Percentiles rank a stretch among this genome's conserved stretches.
phyloP scores from a whole-genome alignment of 2,329 filamentous ascomycete species.

The Trichoderma sp. region DNA sequence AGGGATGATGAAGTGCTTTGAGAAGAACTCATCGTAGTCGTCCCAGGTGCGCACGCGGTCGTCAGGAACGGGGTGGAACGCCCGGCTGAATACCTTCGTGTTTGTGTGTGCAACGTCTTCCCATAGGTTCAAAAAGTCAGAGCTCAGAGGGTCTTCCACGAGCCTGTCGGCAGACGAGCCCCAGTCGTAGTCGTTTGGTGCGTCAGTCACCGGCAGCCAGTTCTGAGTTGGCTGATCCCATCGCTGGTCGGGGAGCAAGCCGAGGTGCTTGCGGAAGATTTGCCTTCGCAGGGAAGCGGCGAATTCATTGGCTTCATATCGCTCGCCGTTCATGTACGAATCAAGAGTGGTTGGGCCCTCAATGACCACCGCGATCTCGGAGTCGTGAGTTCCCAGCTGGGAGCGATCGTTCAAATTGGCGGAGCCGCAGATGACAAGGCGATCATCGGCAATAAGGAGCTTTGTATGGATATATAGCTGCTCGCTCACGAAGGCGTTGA shows the following conservation, averaged over 20 bases:
- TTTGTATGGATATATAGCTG: constrained; percentile 65
- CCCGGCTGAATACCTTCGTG: constrained; percentile 74
- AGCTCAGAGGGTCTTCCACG: constrained; percentile 70
- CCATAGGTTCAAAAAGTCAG: constrained; percentile 71
- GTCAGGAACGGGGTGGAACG: constrained; percentile 77
- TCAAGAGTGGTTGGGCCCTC: constrained; percentile 71
- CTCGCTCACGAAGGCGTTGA: constrained; percentile 60
- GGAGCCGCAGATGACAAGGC: constrained; percentile 75
- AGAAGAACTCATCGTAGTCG: constrained; percentile 70
- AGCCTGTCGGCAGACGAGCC: constrained; percentile 63
- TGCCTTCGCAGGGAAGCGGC: constrained; percentile 78
- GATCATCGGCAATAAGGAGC: constrained; percentile 77
- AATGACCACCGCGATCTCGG: constrained; percentile 85
- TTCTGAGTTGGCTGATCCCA: constrained; percentile 68
- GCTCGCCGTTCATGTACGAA: constrained; percentile 68
- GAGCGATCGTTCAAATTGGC: constrained; percentile 61
- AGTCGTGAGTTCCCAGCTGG: constrained; percentile 80
- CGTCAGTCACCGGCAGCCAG: constrained; percentile 69
- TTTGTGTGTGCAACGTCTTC: constrained; percentile 68
- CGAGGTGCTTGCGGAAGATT: constrained; percentile 89
- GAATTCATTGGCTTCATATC: constrained; percentile 70
- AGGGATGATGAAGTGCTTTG: constrained; percentile 60
- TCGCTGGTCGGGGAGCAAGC: constrained; percentile 71
- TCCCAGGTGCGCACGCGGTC: constrained; percentile 68
- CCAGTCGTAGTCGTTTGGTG: constrained; percentile 71